Conservation (phyloP, 163 green algal genomes). For the Prototheca wickerhamii region DNA sequence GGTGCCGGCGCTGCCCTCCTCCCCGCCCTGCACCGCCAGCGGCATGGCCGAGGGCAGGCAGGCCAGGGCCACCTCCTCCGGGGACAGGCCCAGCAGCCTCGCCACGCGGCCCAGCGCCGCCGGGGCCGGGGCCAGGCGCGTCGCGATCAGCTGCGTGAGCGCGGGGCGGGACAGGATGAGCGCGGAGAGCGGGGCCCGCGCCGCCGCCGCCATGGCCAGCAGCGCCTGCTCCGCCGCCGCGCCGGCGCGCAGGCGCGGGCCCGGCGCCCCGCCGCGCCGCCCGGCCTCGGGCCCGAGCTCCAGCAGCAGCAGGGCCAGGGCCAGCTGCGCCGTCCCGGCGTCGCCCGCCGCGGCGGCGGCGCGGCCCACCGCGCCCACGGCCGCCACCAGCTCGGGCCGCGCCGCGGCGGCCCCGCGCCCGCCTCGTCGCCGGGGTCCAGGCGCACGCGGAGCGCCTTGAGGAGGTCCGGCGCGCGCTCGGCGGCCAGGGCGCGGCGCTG, state of each 20-base stretch:
- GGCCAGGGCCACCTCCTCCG: conserved; percentile 24
- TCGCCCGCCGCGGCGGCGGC: background rate
- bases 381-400: background rate
- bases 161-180: conserved; percentile 11
- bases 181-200: background rate
- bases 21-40: background rate
- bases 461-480: background rate
- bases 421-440: too few relatives aligned
- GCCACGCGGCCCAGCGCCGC: conserved; percentile 37
- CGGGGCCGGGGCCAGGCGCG: conserved; percentile 20
- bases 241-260: background rate
- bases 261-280: background rate
- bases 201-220: background rate
- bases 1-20: background rate
- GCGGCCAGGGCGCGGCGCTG: background rate
- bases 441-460: background rate
- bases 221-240: background rate
- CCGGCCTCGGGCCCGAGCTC: background rate
- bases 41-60: conserved; percentile 39
- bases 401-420: too few relatives aligned
- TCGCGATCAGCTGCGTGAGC: conserved; percentile 43
- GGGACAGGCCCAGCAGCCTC: conserved; percentile 27
- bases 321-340: background rate
- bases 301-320: background rate
- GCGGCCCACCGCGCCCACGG: background rate